phyloP scores from a whole-genome alignment of 768 basidiomycete species.

The Candolleomyces aberdarensis region DNA sequence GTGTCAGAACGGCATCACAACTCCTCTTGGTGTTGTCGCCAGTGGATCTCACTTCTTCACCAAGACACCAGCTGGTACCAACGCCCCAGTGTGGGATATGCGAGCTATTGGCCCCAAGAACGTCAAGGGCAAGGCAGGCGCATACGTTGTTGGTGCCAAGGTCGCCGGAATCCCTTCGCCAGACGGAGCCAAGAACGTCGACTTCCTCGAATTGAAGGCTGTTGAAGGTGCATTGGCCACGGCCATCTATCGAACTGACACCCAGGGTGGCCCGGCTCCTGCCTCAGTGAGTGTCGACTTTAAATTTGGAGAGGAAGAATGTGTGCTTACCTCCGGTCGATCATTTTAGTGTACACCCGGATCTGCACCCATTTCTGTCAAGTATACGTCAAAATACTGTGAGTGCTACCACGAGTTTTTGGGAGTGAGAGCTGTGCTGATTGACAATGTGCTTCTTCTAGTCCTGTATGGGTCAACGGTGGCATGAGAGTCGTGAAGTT shows the following conservation, averaged over 20 bases:
- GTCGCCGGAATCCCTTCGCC: conserved; percentile 40
- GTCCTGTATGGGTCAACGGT: not conserved
- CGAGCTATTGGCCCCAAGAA: conserved; percentile 34
- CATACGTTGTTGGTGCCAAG: conserved; percentile 47
- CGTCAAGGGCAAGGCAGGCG: conserved; percentile 35
- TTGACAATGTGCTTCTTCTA: not conserved
- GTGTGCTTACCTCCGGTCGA: not conserved
- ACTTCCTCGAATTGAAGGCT: conserved; percentile 51
- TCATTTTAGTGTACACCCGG: conserved; percentile 32
- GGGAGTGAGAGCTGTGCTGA: not conserved
- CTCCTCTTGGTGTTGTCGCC: not conserved
- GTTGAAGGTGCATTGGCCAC: conserved; percentile 48
- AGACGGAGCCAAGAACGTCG: conserved; percentile 40
- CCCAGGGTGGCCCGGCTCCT: conserved; percentile 53
- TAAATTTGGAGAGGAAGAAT: not conserved
- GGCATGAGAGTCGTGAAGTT: not conserved
- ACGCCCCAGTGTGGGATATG: conserved; percentile 57
- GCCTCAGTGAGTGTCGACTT: conserved; percentile 32
- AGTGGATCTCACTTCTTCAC: conserved; percentile 58
- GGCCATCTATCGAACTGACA: conserved; percentile 50
- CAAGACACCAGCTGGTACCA: conserved; percentile 40
- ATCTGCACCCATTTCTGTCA: conserved; percentile 39
- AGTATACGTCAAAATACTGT: conserved; percentile 55
- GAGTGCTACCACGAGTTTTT: conserved; percentile 15
- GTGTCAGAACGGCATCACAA: not conserved